These are phyloP conservation scores for Leccinum boreale DNA, from an alignment of 768 basidiomycete species.

Conservation along the genomic window DNA sequence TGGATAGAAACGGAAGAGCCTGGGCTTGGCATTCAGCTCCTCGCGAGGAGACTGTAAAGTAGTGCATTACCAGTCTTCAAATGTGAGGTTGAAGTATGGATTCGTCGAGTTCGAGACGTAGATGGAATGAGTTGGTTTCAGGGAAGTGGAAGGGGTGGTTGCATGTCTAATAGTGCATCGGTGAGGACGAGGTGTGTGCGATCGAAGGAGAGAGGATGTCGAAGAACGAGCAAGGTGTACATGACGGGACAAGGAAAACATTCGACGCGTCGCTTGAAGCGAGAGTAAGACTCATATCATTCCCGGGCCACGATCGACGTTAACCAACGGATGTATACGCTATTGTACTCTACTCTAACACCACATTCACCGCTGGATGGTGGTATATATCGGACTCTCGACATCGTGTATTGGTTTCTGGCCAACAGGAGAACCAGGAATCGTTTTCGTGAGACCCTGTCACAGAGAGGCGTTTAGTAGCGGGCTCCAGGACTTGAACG, in stretches of 20 bases:
- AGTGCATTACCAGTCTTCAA: slow-evolving; percentile 78
- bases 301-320: too few species aligned
- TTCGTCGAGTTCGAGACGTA: slow-evolving; percentile 75
- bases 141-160: slow-evolving; percentile 11
- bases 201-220: not conserved
- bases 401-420: slow-evolving; percentile 87
- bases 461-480: not conserved
- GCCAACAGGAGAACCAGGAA: slow-evolving; percentile 84
- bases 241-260: slow-evolving; percentile 28
- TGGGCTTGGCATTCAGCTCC: slow-evolving; percentile 29
- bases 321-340: not conserved
- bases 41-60: slow-evolving; percentile 25
- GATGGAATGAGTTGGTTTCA: slow-evolving; percentile 47
- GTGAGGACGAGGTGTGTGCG: not conserved
- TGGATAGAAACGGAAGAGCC: slow-evolving; percentile 78
- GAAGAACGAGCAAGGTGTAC: slow-evolving; percentile 14
- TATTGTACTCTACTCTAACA: slow-evolving; percentile 21
- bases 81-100: slow-evolving; percentile 86
- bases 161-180: slow-evolving; percentile 12
- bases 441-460: slow-evolving; percentile 87
- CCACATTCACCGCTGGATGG: slow-evolving; percentile 70
- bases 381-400: slow-evolving; percentile 75
- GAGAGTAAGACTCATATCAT: too few species aligned
- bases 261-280: slow-evolving; percentile 9
- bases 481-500: not conserved